Evolutionary conservation across 176 grass and related monocot genomes (phyloP).

Genomic region (Phragmites australis): DNA sequence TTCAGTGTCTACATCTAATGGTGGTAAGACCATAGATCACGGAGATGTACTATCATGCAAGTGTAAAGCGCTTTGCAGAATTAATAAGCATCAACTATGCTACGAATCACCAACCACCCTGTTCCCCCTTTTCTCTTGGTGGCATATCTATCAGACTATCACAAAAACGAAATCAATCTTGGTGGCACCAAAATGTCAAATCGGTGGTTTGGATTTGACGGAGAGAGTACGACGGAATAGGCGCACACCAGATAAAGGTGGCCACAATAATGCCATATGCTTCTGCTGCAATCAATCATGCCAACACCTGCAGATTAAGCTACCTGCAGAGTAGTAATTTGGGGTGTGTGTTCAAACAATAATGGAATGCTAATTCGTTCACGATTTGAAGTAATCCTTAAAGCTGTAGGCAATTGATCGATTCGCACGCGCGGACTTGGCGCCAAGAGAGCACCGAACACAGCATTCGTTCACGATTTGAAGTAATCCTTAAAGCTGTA

Average conservation of each 20-base stretch:
- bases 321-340: too few relatives aligned
- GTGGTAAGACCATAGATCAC: background rate
- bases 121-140: background rate
- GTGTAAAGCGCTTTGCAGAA: background rate
- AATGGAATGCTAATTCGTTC: background rate
- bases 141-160: too few relatives aligned
- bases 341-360: background rate
- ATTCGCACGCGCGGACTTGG: background rate
- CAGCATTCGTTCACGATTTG: too few relatives aligned
- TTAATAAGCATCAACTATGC: background rate
- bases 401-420: background rate
- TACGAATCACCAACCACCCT: background rate
- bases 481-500: too few relatives aligned
- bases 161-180: too few relatives aligned
- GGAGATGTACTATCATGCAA: background rate
- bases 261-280: background rate
- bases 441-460: background rate
- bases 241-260: background rate
- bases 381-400: too few relatives aligned
- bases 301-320: background rate
- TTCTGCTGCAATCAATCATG: constrained; percentile 20
- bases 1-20: background rate
- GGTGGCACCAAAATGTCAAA: background rate
- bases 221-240: background rate
- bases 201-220: constrained; percentile 23